These are phyloP conservation scores for Penicillium ochrochloron DNA, from an alignment of 495 filamentous ascomycete species.

Conservation along the genomic window DNA sequence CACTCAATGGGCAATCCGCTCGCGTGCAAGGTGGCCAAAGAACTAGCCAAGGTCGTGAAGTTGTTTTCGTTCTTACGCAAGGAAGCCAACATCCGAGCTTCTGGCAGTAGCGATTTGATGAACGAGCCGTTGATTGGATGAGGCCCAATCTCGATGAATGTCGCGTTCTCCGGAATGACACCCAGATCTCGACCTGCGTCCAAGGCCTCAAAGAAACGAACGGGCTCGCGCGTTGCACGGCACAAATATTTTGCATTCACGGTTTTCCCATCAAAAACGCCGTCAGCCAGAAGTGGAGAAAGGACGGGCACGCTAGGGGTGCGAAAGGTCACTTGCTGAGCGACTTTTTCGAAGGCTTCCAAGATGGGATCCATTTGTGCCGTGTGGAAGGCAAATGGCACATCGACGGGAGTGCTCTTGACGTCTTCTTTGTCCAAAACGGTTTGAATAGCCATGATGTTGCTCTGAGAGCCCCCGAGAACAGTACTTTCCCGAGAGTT, in stretches of 20 bases:
- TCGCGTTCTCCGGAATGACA: conserved; percentile 27
- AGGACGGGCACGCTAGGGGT: conserved; percentile 36
- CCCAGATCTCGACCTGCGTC: conserved; percentile 21
- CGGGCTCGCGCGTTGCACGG: conserved; percentile 33
- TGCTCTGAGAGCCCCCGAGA: conserved; percentile 54
- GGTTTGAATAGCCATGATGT: conserved; percentile 31
- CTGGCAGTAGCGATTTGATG: conserved; percentile 26
- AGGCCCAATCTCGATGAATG: conserved; percentile 49
- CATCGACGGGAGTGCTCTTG: conserved; percentile 43
- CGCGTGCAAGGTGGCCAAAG: conserved; percentile 46
- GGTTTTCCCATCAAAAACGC: conserved; percentile 25
- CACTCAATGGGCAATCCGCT: conserved; percentile 65
- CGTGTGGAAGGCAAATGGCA: conserved; percentile 61
- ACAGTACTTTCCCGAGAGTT: conserved; percentile 67
- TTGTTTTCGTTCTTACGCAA: conserved; percentile 44
- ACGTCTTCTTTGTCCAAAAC: conserved; percentile 20
- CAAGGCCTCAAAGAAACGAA: conserved; percentile 38
- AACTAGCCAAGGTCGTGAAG: conserved; percentile 60
- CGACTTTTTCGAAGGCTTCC: conserved; percentile 45
- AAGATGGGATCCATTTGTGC: conserved; percentile 57
- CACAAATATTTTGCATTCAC: conserved; percentile 38
- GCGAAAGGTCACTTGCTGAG: conserved; percentile 41
- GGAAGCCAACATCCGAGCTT: conserved; percentile 48
- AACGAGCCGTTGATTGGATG: conserved; percentile 42
- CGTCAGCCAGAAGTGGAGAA: conserved; percentile 33